These are phyloP conservation scores for Saccharomycopsis sp. DNA, from an alignment of 805 yeast genomes.

Conservation along the genomic window DNA sequence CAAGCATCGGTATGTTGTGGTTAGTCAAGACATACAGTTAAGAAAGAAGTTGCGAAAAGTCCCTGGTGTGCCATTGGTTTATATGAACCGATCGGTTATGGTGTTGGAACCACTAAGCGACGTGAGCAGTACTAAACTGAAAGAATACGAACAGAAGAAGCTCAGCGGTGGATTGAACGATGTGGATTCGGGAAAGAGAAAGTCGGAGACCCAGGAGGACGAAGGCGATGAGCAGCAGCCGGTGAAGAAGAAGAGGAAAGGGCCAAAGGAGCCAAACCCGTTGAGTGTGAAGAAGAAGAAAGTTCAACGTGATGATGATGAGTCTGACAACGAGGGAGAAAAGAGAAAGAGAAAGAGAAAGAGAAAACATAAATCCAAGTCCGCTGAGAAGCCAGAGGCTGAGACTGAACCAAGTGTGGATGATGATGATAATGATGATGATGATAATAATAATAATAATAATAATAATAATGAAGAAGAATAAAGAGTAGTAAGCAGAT, in stretches of 20 bases:
- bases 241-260: conserved; percentile 45
- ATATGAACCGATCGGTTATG: conserved; percentile 88
- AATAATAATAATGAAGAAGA: conserved; percentile 8
- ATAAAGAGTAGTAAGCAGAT: neutral
- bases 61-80: conserved; percentile 87
- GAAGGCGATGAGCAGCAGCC: conserved; percentile 23
- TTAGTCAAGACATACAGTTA: conserved; percentile 68
- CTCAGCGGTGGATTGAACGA: conserved; percentile 75
- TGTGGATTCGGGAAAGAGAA: conserved; percentile 39
- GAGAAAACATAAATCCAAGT: neutral
- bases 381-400: neutral
- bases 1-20: conserved; percentile 87
- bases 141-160: conserved; percentile 54
- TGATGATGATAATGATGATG: neutral
- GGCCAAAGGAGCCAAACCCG: conserved; percentile 85
- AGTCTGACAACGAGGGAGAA: neutral
- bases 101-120: conserved; percentile 89
- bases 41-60: conserved; percentile 62
- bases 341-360: conserved; percentile 9
- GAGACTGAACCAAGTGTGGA: neutral
- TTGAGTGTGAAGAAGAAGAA: conserved; percentile 78
- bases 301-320: conserved; percentile 17
- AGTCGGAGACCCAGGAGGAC: conserved; percentile 23
- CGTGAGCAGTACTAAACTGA: conserved; percentile 49
- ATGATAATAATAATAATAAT: conserved; percentile 3